Percentiles rank a stretch among this genome's conserved stretches.
phyloP scores from a whole-genome alignment of 2,329 filamentous ascomycete genomes.

The Cladosporium oxysporum region DNA sequence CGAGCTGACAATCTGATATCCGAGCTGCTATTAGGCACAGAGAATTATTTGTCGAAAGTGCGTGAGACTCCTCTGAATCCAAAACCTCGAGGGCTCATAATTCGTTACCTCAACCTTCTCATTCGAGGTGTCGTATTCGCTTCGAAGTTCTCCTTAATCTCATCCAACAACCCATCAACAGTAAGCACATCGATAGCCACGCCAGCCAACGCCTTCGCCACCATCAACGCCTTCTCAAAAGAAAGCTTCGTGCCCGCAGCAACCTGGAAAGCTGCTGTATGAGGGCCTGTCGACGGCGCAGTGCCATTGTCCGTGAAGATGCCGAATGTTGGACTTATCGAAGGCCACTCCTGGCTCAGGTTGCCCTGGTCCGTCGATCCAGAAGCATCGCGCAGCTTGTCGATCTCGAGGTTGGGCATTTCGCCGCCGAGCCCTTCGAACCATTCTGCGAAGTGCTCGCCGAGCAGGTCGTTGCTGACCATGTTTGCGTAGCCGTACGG shows the following conservation, averaged over 20 bases:
- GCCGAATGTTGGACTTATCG: constrained; percentile 16
- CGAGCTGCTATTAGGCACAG: background rate
- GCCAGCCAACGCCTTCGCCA: constrained; percentile 18
- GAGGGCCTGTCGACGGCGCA: constrained; percentile 11
- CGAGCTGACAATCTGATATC: background rate
- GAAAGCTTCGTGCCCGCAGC: constrained; percentile 16
- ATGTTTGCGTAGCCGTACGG: constrained; percentile 20
- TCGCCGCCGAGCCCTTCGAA: constrained; percentile 10
- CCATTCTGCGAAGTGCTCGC: constrained; percentile 11
- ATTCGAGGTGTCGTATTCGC: background rate
- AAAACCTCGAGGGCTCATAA: background rate
- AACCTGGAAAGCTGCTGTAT: constrained; percentile 15
- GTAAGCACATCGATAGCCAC: constrained; percentile 16
- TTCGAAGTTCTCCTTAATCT: constrained; percentile 6
- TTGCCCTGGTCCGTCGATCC: constrained; percentile 12
- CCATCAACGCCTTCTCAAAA: constrained; percentile 8
- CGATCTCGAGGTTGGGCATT: constrained; percentile 3
- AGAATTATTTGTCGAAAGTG: background rate
- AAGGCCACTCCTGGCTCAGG: constrained; percentile 18
- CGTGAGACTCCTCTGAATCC: background rate
- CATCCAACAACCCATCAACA: constrained; percentile 14
- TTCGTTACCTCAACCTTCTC: background rate
- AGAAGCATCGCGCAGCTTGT: constrained; percentile 9
- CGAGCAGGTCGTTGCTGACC: constrained; percentile 18
- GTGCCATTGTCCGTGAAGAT: constrained; percentile 15